Base-by-base conservation (phyloP, 2,329 filamentous ascomycete species). In the Fusarium gaditjirri region DNA sequence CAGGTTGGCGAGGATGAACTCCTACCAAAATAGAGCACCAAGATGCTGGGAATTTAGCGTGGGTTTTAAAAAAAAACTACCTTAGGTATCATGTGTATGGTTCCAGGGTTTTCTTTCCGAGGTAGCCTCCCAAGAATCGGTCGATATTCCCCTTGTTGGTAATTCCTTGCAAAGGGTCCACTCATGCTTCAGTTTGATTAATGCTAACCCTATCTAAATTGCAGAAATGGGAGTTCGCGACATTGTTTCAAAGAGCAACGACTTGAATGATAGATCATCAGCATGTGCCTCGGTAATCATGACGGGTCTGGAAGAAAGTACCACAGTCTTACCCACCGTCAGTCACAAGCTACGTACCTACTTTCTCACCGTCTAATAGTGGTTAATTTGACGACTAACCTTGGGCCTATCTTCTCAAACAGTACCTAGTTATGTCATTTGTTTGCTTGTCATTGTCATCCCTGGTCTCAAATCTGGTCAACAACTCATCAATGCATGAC, bases 81-180 rank as follows among this genome's bases (percentile, higher is more conserved):
- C n/a, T n/a, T n/a, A 8, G 9, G 3, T 8, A 29, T 29, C 25
- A 17, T 11, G 36, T 61, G 16, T n/a, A 61, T 44, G 39, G 31
- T 44, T 33, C 58, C 33, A 29, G 50, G 50, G 25, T 33, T 8
- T 10, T 23, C 13, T 25, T 13, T 53, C 25, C 63, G 41, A 39
- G 44, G 43, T 41, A 52, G 58, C 53, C 57, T 41, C 49, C 36
- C 35, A 63, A 39, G 29, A 46, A 38, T 39, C 58, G 43, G n/a
- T 35, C 25, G 29, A 27, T 33, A 19, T 44, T 31, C 21, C 46
- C 39, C 41, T 58, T 33, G 33, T 41, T 46, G 13, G 35, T 14
- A 27, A 29, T 65, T 29, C 67, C 61, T 65, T 72, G 58, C 23
- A 55, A 64, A 52, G 42, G 55, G 41, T 44, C 52, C 61, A 53